Percentiles rank a stretch among this genome's conserved stretches.
Evolutionary conservation across 2,329 filamentous ascomycete genomes (phyloP).

Genomic region (Colletotrichum sp.): DNA sequence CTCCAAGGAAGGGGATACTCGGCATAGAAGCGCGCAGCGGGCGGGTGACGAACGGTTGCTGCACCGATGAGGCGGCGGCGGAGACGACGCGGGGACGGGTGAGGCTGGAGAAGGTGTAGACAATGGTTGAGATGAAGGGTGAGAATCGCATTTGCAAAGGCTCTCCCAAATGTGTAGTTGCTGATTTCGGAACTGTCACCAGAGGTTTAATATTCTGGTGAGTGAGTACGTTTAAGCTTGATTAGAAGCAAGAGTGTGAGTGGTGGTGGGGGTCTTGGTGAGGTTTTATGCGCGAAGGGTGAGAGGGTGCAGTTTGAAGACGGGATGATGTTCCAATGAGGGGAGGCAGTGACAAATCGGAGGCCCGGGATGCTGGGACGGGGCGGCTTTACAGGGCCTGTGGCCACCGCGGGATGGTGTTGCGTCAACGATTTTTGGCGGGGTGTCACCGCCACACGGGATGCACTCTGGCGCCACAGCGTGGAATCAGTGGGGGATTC

Average conservation of each 20-base stretch:
- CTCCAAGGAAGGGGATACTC: constrained; percentile 77
- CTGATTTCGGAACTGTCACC: not conserved
- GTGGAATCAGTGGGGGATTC: constrained; percentile 10
- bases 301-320: not conserved
- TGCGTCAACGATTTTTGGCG: constrained; percentile 20
- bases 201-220: not conserved
- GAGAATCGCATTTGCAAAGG: constrained; percentile 52
- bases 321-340: not conserved
- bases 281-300: not conserved
- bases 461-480: not conserved
- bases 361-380: not conserved
- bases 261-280: not conserved
- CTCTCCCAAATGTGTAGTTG: not conserved
- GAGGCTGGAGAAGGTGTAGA: constrained; percentile 53
- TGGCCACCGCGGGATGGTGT: not conserved
- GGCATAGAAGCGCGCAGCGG: constrained; percentile 67
- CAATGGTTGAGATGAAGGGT: constrained; percentile 50
- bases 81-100: constrained; percentile 37
- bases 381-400: not conserved
- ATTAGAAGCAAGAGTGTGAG: not conserved
- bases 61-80: constrained; percentile 24
- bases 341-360: constrained; percentile 16
- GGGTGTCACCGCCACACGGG: constrained; percentile 6
- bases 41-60: constrained; percentile 27
- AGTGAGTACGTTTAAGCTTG: not conserved